Conservation (phyloP, 805 yeast species). For the Yarrowia sp. region DNA sequence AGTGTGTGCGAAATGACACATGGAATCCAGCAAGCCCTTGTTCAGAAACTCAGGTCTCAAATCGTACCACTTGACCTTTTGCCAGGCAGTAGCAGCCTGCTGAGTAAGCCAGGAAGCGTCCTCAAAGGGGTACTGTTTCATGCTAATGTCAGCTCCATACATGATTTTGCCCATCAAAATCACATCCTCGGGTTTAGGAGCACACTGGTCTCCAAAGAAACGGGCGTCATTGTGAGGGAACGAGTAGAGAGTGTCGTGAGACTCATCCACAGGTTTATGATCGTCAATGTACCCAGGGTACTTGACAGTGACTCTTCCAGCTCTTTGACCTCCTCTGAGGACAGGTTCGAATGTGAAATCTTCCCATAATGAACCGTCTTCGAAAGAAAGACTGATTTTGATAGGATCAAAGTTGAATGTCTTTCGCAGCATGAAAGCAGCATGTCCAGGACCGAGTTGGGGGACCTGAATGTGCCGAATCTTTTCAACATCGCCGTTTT, state of each 20-base stretch:
- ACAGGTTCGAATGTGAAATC: slow-evolving; percentile 11
- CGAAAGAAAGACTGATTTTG: slow-evolving; percentile 22
- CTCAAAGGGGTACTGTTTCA: slow-evolving; percentile 18
- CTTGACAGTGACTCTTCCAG: slow-evolving; percentile 2
- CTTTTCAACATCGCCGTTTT: slow-evolving; percentile 6
- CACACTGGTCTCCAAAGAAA: slow-evolving; percentile 22
- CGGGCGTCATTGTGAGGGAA: slow-evolving; percentile 26
- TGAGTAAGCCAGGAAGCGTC: slow-evolving; percentile 1
- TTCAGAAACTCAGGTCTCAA: neutral
- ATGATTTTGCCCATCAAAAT: neutral
- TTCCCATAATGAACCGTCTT: neutral
- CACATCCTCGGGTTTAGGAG: slow-evolving; percentile 16
- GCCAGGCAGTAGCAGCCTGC: slow-evolving; percentile 28
- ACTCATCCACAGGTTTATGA: neutral
- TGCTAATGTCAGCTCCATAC: slow-evolving; percentile 26
- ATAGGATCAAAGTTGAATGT: slow-evolving; percentile 6
- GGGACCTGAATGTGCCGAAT: slow-evolving; percentile 23
- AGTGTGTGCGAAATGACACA: slow-evolving; percentile 33
- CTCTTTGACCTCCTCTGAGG: slow-evolving; percentile 16
- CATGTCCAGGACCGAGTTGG: slow-evolving; percentile 2
- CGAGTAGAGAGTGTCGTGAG: neutral
- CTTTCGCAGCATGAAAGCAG: slow-evolving; percentile 16
- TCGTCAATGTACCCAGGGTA: slow-evolving; percentile 15
- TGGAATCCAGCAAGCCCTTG: slow-evolving; percentile 1
- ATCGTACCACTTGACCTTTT: slow-evolving; percentile 25